Base-by-base conservation (phyloP, 176 grass and related monocot species). In the Oryza australiensis region DNA sequence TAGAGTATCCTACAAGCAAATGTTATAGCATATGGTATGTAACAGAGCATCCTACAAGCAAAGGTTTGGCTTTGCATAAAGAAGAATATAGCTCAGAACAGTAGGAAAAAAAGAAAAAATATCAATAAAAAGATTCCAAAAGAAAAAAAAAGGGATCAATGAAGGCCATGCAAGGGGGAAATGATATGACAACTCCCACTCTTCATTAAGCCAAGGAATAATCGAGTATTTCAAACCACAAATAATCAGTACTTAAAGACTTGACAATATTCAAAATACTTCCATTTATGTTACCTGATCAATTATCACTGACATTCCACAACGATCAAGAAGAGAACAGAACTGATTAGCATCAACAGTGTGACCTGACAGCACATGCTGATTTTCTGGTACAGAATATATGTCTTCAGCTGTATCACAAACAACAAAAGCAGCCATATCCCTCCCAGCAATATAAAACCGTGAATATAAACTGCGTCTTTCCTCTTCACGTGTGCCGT, bases 241-340 rank as follows among this genome's bases (percentile, higher is more conserved):
- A 73, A 62, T 16, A 30, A 6, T 29, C 49, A 28, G 14, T 53
- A 87, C 41, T 76, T 74, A 11, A 69, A 76, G 1, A 68, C 9
- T 42, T 70, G 14, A 67, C 13, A 70, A 60, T 22, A 59, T 38
- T 42, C 26, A 82, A 79, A 68, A 15, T 45, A 63, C 13, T 20
- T 16, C 6, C 41, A 18, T 26, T 26, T 60, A 78, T 23, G 37
- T 62, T 86, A 97, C 95, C 95, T 98, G 95, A 69, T 98, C 95
- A 84, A 98, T 84, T 74, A 94, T 62, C 77, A 98, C 90, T 73
- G 92, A 94, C 92, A 98, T 91, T 66, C 88, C 92, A 88, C 88
- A 98, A 70, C 86, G 95, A 81, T 98, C 95, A 77, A 98, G 95
- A 88, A 98, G 89, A 87, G 90, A 98, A 86, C 88, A 88, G 27